phyloP scores from a whole-genome alignment of 192 early-diverging fungal genomes.

The Gryganskiella cystojenkinii region DNA sequence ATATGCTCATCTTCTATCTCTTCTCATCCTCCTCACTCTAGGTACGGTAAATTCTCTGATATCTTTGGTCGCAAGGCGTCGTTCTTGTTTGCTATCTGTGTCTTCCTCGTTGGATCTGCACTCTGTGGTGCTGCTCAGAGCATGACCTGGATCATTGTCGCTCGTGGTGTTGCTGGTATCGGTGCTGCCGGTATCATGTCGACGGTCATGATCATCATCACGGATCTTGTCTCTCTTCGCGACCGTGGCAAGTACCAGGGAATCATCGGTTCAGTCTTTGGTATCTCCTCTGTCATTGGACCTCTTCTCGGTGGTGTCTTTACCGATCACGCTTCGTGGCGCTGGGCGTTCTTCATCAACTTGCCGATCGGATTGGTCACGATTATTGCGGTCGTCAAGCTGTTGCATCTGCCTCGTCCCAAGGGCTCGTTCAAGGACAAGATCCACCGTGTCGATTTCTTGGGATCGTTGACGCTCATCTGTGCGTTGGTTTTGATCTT shows the following conservation, averaged over 20 bases:
- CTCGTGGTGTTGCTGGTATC: constrained; percentile 78
- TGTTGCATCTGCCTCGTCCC: constrained; percentile 67
- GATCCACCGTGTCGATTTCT: constrained; percentile 70
- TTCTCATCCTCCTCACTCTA: constrained; percentile 73
- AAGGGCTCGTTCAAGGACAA: constrained; percentile 64
- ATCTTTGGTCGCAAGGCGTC: constrained; percentile 80
- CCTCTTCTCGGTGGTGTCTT: constrained; percentile 54
- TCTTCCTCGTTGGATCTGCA: constrained; percentile 75
- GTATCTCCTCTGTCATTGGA: constrained; percentile 64
- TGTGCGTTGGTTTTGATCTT: constrained; percentile 67
- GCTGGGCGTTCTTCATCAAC: constrained; percentile 72
- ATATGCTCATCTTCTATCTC: constrained; percentile 58
- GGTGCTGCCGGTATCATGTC: constrained; percentile 73
- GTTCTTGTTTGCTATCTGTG: constrained; percentile 68
- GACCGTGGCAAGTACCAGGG: constrained; percentile 79
- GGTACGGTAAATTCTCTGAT: constrained; percentile 60
- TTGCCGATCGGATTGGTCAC: constrained; percentile 66
- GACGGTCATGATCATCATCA: constrained; percentile 73
- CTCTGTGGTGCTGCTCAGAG: constrained; percentile 69
- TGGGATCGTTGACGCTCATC: constrained; percentile 65
- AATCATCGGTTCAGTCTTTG: constrained; percentile 65
- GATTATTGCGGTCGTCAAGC: constrained; percentile 46
- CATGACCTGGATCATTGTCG: constrained; percentile 71
- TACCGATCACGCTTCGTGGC: constrained; percentile 66
- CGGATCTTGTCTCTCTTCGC: constrained; percentile 69